These are phyloP conservation scores for Sphagnum contortum DNA, from an alignment of 225 moss, liverwort and hornwort species.

Conservation along the genomic window DNA sequence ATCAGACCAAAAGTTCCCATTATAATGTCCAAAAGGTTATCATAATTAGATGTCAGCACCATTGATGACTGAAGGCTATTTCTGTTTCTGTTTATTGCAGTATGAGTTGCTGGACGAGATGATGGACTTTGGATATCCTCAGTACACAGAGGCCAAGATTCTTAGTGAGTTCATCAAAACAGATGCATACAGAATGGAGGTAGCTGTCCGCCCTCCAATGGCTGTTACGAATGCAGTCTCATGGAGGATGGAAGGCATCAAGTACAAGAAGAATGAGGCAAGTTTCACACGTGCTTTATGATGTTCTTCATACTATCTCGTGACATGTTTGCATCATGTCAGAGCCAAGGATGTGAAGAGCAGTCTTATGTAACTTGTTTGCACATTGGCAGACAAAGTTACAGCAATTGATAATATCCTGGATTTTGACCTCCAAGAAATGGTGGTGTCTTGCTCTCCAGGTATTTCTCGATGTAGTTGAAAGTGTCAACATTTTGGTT, in stretches of 20 bases:
- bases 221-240: conserved; percentile 99
- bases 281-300: not conserved
- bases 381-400: not conserved
- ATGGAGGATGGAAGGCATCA: conserved; percentile 99
- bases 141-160: conserved; percentile 98
- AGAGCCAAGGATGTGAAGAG: not conserved
- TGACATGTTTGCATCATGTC: not conserved
- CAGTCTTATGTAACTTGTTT: not conserved
- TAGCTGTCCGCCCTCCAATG: conserved; percentile 92
- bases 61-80: no score
- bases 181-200: conserved; percentile 97
- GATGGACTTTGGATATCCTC: conserved; percentile 99
- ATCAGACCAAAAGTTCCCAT: no score
- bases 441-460: conserved; percentile 7
- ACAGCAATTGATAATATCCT: not conserved
- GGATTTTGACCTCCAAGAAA: no score
- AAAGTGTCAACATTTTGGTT: conserved; percentile 98
- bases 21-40: no score
- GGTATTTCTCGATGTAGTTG: conserved; percentile 98
- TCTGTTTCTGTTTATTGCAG: conserved; percentile 28
- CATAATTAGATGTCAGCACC: not conserved
- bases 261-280: conserved; percentile 98
- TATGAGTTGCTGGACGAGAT: conserved; percentile 98
- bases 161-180: conserved; percentile 96
- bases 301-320: not conserved